These are phyloP conservation scores for Acanthamoeba healyi DNA, from an alignment of 208 protist species.

Conservation along the genomic window DNA sequence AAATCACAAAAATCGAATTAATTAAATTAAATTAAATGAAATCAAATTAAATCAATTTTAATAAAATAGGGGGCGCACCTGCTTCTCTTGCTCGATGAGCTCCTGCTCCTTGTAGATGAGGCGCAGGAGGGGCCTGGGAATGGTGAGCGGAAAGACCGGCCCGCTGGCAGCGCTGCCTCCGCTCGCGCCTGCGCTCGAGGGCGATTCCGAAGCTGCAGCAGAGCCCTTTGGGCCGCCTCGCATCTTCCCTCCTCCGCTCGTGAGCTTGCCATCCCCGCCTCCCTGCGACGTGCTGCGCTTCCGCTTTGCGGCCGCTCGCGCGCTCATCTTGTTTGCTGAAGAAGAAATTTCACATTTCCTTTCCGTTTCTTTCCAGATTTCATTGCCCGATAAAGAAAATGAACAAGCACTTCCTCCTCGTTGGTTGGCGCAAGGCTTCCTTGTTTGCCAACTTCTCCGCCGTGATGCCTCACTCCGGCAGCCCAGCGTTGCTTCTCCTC, in stretches of 20 bases:
- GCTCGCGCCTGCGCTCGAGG: neutral
- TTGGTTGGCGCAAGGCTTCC: too few species aligned
- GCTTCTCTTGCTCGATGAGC: constrained; percentile 35
- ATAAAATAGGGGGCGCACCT: neutral
- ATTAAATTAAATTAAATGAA: neutral
- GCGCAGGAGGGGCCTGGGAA: constrained; percentile 26
- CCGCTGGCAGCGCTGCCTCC: neutral
- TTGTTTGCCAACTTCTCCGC: too few species aligned
- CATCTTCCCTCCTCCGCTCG: too few species aligned
- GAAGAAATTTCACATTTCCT: too few species aligned
- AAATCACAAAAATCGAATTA: neutral
- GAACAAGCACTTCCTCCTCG: too few species aligned
- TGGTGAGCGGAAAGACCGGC: neutral
- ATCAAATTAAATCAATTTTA: neutral
- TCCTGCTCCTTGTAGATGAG: constrained; percentile 36
- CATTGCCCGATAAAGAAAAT: neutral
- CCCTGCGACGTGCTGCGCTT: neutral
- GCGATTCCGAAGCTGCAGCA: neutral
- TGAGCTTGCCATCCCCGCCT: too few species aligned
- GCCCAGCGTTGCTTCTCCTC: too few species aligned
- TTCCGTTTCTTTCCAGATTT: too few species aligned
- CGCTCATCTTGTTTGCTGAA: neutral
- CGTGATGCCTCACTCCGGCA: too few species aligned
- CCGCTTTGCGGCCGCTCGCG: neutral
- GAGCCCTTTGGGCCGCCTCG: neutral